A percentile compares a stretch with the other conserved stretches of the same genome.
phyloP scores from a whole-genome alignment of 169 alveolate genomes.

The Eimeria sp. region DNA sequence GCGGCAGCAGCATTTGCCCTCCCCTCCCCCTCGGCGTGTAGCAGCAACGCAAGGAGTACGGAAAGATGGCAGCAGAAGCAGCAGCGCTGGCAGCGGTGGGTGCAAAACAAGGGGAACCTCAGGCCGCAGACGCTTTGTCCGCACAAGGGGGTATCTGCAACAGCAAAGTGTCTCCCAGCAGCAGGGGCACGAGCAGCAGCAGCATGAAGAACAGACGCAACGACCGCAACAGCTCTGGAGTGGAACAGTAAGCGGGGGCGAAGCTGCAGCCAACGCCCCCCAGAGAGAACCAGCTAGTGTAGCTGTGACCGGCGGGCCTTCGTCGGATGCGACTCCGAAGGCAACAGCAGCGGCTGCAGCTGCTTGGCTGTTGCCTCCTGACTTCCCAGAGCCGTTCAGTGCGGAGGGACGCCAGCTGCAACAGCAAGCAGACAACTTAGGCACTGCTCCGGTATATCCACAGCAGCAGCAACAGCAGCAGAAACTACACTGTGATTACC shows the following conservation, averaged over 20 bases:
- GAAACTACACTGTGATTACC: conserved; percentile 16
- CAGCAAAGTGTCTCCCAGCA: conserved; percentile 21
- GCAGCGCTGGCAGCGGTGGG: conserved; percentile 38
- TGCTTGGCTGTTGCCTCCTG: conserved; percentile 62
- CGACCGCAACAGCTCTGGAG: conserved; percentile 67
- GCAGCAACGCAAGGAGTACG: conserved; percentile 20
- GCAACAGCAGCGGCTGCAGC: conserved; percentile 54
- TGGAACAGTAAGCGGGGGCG: conserved; percentile 36
- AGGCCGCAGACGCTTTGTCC: conserved; percentile 49
- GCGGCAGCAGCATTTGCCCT: conserved; percentile 45
- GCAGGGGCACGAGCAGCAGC: conserved; percentile 56
- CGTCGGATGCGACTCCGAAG: conserved; percentile 22
- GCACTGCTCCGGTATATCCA: background rate
- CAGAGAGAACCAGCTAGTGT: background rate
- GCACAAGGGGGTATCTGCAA: conserved; percentile 63
- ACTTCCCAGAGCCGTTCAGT: conserved; percentile 61
- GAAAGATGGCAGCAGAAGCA: conserved; percentile 43
- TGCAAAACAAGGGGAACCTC: conserved; percentile 10
- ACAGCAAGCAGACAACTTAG: background rate
- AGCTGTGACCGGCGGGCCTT: background rate
- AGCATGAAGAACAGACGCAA: conserved; percentile 41
- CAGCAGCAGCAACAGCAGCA: conserved; percentile 17
- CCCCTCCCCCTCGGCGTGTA: conserved; percentile 56
- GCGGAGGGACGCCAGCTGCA: conserved; percentile 39
- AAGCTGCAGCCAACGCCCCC: background rate